Evolutionary conservation across 305 asterid genomes (phyloP).

Genomic region (Fraxinus platypoda): DNA sequence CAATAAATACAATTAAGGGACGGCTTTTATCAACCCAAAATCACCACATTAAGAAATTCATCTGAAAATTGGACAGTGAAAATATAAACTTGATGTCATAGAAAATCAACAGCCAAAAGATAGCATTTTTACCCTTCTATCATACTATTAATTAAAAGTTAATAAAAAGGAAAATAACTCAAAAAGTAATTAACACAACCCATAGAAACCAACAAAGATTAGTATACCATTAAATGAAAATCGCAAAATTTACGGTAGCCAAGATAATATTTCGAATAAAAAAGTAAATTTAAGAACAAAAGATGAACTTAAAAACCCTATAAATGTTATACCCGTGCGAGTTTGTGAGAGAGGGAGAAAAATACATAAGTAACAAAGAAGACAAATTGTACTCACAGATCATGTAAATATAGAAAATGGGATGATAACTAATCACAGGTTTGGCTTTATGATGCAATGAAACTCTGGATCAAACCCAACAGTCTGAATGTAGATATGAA

Average conservation of each 20-base stretch:
- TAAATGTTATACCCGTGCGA: background rate
- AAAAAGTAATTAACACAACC: constrained; percentile 19
- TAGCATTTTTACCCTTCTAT: background rate
- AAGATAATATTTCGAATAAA: constrained; percentile 22
- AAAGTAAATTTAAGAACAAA: constrained; percentile 13
- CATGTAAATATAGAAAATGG: constrained; percentile 31
- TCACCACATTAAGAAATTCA: constrained; percentile 16
- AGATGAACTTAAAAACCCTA: constrained; percentile 13
- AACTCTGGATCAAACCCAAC: constrained; percentile 27
- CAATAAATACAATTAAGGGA: background rate
- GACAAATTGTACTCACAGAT: constrained; percentile 43
- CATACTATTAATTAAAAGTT: background rate
- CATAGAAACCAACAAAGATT: constrained; percentile 7
- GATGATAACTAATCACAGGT: constrained; percentile 12
- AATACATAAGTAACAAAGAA: background rate
- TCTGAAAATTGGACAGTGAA: constrained; percentile 20
- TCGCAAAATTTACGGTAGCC: constrained; percentile 14
- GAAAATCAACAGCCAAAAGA: constrained; percentile 1
- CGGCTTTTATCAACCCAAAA: constrained; percentile 21
- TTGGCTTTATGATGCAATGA: constrained; percentile 12
- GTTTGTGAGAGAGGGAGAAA: background rate
- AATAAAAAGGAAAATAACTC: constrained; percentile 6
- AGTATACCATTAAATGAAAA: constrained; percentile 3
- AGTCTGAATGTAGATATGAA: constrained; percentile 35
- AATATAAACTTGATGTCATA: constrained; percentile 10